A percentile compares a stretch with the other conserved stretches of the same genome.
Evolutionary conservation across 1,139 yeast genomes (phyloP).

Genomic region (Suhomyces bokatorum): DNA sequence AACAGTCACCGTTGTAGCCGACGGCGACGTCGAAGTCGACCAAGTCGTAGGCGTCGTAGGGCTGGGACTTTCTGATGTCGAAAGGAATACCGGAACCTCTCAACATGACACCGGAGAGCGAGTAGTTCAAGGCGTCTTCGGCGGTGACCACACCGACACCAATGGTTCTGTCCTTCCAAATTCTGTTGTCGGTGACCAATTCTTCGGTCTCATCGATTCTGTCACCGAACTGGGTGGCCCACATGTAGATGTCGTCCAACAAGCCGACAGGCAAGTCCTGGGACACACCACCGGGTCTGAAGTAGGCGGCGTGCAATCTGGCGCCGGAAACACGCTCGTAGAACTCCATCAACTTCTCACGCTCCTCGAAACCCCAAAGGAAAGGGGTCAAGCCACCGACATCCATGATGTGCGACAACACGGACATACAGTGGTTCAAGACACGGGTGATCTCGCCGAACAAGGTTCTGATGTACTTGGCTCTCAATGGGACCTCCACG

Average conservation of each 20-base stretch:
- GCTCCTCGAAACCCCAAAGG: slow-evolving; percentile 93
- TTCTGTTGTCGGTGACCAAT: slow-evolving; percentile 85
- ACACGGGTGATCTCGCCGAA: slow-evolving; percentile 87
- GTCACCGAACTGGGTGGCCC: slow-evolving; percentile 96
- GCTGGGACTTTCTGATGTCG: slow-evolving; percentile 84
- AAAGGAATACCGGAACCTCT: slow-evolving; percentile 90
- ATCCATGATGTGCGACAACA: slow-evolving; percentile 89
- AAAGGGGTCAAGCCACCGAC: slow-evolving; percentile 94
- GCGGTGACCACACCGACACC: slow-evolving; percentile 82
- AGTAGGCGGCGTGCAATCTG: slow-evolving; percentile 83
- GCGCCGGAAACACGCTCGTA: slow-evolving; percentile 92
- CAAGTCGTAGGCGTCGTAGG: slow-evolving; percentile 85
- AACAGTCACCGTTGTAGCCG: slow-evolving; percentile 87
- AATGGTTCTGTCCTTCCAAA: slow-evolving; percentile 86
- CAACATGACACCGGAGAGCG: slow-evolving; percentile 84
- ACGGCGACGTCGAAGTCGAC: slow-evolving; percentile 89
- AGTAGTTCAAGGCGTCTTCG: slow-evolving; percentile 82
- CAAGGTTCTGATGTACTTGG: slow-evolving; percentile 79
- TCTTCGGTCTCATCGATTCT: slow-evolving; percentile 90
- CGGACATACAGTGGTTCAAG: slow-evolving; percentile 85
- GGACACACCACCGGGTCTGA: slow-evolving; percentile 90
- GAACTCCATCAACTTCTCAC: slow-evolving; percentile 91
- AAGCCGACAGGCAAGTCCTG: slow-evolving; percentile 87
- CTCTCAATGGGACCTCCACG: slow-evolving; percentile 83
- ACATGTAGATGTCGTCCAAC: slow-evolving; percentile 88